These are phyloP conservation scores for Pseudozyma thailandica DNA, from an alignment of 1,284 basidiomycete species.

Conservation along the genomic window DNA sequence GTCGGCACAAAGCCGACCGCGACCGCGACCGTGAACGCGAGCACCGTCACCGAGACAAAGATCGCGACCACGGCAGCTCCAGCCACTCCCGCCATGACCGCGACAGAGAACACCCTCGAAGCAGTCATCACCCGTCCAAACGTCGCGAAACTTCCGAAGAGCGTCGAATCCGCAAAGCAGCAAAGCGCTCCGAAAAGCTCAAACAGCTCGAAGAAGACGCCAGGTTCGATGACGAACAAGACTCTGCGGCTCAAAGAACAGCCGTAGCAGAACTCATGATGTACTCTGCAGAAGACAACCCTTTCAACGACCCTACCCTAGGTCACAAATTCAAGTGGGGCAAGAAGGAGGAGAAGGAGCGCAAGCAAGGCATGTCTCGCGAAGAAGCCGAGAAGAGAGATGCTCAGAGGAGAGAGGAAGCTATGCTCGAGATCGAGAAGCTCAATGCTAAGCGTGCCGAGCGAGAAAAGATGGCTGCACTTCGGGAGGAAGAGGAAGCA, in stretches of 20 bases:
- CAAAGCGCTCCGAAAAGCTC: conserved; percentile 46
- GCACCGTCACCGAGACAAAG: conserved; percentile 18
- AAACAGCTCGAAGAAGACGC: conserved; percentile 37
- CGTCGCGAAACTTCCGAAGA: conserved; percentile 54
- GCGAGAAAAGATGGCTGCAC: conserved; percentile 84
- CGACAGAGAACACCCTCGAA: conserved; percentile 16
- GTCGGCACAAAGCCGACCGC: conserved; percentile 19
- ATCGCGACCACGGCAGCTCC: conserved; percentile 18
- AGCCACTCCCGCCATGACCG: conserved; percentile 24
- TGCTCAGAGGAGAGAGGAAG: conserved; percentile 83
- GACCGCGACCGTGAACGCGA: conserved; percentile 25
- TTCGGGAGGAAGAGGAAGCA: conserved; percentile 91
- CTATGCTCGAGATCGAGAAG: conserved; percentile 86
- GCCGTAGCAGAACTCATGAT: conserved; percentile 63
- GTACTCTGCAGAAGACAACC: conserved; percentile 94
- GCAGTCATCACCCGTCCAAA: conserved; percentile 26
- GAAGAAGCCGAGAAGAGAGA: conserved; percentile 85
- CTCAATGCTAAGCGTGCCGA: conserved; percentile 90
- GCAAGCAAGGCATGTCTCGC: conserved; percentile 82
- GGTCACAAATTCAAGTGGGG: conserved; percentile 96
- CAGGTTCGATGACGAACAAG: conserved; percentile 37
- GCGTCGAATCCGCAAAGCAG: conserved; percentile 55
- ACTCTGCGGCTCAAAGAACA: conserved; percentile 50
- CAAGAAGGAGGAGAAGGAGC: conserved; percentile 96
- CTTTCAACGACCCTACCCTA: conserved; percentile 94